Base-by-base conservation (phyloP, 176 grass and related monocot species). In the Aegilops sharonensis region DNA sequence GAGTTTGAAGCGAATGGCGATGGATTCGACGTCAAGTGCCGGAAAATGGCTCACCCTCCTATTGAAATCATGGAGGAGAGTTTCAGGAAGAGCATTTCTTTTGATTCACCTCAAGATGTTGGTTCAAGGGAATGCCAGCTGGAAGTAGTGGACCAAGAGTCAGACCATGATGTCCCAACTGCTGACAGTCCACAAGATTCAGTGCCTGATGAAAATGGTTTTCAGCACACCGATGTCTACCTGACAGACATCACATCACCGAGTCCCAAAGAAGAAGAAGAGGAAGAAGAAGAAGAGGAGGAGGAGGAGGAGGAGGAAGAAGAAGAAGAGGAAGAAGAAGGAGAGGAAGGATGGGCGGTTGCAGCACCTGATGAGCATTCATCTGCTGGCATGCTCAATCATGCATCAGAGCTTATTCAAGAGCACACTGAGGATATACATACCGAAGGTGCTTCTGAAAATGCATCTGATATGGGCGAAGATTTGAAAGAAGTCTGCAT, bases 1-100 rank as follows among this genome's bases (percentile, higher is more conserved):
- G 87, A 75, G 61, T 89, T 84, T 3, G 92, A 94, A 83, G 79
- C 90, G 66, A 85, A 91, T 60, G 77, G 70, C 36, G 78, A 90
- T 14, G 89, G 36, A 65, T 91, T 64, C 68, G 52, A 88, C 40
- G 23, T 89, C 66, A 81, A 88, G 68, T 89, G 29, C 42, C 72
- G 40, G 64, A 60, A 86, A 81, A 87, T 76, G 34, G 25, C 36
- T 70, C 64, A 80, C 21, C 59, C 75, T 60, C 77, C 67, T 91
- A 21, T 66, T 81, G 68, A 89, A 79, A 72, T 89, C 59, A 75
- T 36, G 36, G 84, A 62, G 2, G 86, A 68, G 14, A 80, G 27
- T 83, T 68, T 17, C 34, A 64, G 37, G 40, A 25, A 85, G 35
- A 88, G 14, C 47, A 45, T 84, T 80, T 75, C 83, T 77, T 77